These are phyloP conservation scores for Aspergillus udagawae DNA, from an alignment of 2,329 filamentous ascomycete genomes.

Conservation along the genomic window DNA sequence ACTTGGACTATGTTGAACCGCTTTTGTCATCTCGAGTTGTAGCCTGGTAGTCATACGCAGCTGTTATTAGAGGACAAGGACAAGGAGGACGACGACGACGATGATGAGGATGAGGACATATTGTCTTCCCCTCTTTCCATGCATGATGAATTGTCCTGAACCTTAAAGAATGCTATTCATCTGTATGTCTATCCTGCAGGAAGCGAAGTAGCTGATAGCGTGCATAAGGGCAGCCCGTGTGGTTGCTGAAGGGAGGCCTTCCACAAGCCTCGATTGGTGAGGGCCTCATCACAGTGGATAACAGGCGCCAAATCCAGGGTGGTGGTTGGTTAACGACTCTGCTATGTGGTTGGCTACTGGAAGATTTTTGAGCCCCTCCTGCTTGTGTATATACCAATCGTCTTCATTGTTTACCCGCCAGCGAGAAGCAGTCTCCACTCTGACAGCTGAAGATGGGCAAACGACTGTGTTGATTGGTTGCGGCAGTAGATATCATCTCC, in stretches of 20 bases:
- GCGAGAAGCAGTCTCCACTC: neutral
- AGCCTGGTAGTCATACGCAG: neutral
- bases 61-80: neutral
- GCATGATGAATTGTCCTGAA: neutral
- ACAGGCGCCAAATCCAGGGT: conserved; percentile 15
- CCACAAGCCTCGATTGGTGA: neutral
- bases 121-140: neutral
- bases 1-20: neutral
- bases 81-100: too few relatives aligned
- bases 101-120: too few relatives aligned
- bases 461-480: neutral
- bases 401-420: conserved; percentile 6
- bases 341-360: neutral
- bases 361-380: neutral
- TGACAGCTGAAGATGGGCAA: neutral
- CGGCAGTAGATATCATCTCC: neutral
- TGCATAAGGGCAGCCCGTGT: neutral
- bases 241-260: neutral
- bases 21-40: neutral
- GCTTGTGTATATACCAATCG: conserved; percentile 3
- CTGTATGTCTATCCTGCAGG: neutral
- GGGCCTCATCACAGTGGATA: conserved; percentile 2
- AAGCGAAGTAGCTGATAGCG: neutral
- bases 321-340: conserved; percentile 9
- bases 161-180: neutral